Evolutionary conservation across 1,139 yeast genomes (phyloP), one percentile per base, ranked within the genome.

Genomic region (Zygosaccharomyces sapae): DNA sequence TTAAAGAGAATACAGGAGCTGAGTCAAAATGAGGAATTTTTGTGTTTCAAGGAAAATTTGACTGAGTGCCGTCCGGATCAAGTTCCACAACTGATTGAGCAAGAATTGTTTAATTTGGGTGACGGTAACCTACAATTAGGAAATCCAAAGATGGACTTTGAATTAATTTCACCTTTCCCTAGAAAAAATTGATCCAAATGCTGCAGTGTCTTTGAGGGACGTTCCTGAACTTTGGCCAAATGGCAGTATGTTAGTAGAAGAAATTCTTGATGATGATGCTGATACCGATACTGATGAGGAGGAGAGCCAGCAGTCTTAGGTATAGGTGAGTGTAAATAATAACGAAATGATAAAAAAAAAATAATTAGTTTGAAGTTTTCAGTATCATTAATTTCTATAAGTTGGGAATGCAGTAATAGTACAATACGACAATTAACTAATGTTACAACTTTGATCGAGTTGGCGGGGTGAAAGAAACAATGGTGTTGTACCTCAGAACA

Each of bases 111-210:
- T 3, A 52, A 51, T 38, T 50, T 54, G 47, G 43, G 46, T 16
- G 47, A 52, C 6, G 39, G 44, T 5, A 7, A 38, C 6, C 48
- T 48, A 18, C 73, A 72, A 2, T 57, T 51, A 5, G 64, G 61
- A 4, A 70, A 50, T 3, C 72, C 73, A 46, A 58, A 63, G 8
- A 77, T 73, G 56, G 56, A 62, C 19, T 79, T 82, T 64, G 74
- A 74, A 54, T 62, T 81, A 50, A 71, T 74, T 36, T 76, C 81
- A 4, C 80, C 85, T 1, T 74, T 79, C 67, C 86, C 87, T 3
- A 72, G 84, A 62, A 44, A 65, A 68, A 18, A 61, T 81, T 25
- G 71, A 69, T 2, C 53, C 59, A 9, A 67, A 66, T 29, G 47
- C 58, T 3, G 56, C 57, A 0, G 47, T 52, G 22, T 33, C 46